Base-by-base conservation (phyloP, 106 monocot species). In the Triglochin maritima region DNA sequence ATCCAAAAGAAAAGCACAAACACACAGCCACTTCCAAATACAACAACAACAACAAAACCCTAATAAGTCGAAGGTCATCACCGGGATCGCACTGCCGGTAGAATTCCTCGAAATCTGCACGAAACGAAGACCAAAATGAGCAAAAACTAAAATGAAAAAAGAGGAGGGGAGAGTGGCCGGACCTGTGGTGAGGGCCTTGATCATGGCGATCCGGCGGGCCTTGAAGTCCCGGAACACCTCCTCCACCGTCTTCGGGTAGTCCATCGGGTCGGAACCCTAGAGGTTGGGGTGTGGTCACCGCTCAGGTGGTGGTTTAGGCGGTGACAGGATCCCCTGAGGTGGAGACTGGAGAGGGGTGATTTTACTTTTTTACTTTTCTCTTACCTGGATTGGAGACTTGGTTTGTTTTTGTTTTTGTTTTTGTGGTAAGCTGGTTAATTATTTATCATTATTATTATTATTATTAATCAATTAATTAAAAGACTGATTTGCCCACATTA, bases 61-160 rank as follows among this genome's bases (percentile, higher is more conserved):
- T 11, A 29, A 29, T 11, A 29, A 29, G 29, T 29, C 10, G 63
- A 49, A 64, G n/a, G 47, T 17, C 47, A 64, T 81, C 46, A 87
- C 86, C 86, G 45, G 86, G 86, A 51, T 83, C 86, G 65, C 86
- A 87, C 66, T 75, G 86, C 66, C 82, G 82, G 83, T 72, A 87
- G 83, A 87, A 87, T 17, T 87, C 86, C 46, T 87, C 80, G 71
- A 66, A 74, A 69, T 82, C 86, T 87, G 83, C 77, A 74, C 16
- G 41, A 63, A 2, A 12, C 47, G 46, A 63, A 4, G 11, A 12
- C 13, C n/a, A 16, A 44, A 15, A 45, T 9, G 13, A 63, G 3
- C 46, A 52, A 17, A 44, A 15, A 17, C 13, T 55, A 49, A 4
- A 17, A 17, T 47, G 51, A 44, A 49, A 44, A 57, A 65, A 15